Percentiles rank a stretch among this genome's conserved stretches.
Evolutionary conservation across 2,329 filamentous ascomycete genomes (phyloP).

Genomic region (Paradendryphiella salina): DNA sequence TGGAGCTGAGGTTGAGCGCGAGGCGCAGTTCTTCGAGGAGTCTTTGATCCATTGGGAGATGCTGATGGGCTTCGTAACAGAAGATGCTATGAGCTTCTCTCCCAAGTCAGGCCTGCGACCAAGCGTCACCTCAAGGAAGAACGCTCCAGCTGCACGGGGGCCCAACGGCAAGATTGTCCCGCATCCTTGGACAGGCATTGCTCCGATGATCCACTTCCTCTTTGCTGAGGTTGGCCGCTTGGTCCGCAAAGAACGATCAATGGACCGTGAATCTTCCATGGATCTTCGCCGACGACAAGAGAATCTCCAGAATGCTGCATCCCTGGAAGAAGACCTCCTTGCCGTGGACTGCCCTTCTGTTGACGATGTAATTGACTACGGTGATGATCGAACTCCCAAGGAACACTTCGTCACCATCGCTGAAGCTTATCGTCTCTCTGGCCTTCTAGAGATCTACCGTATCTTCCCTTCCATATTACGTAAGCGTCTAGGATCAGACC

Average conservation of each 20-base stretch:
- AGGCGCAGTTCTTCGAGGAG: slow-evolving; percentile 59
- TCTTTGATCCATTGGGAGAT: slow-evolving; percentile 63
- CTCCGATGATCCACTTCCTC: slow-evolving; percentile 50
- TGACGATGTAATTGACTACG: slow-evolving; percentile 55
- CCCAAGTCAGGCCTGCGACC: slow-evolving; percentile 31
- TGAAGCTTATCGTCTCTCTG: slow-evolving; percentile 57
- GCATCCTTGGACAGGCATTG: slow-evolving; percentile 57
- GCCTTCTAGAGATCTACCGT: slow-evolving; percentile 59
- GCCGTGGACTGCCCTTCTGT: slow-evolving; percentile 52
- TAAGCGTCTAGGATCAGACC: slow-evolving; percentile 47
- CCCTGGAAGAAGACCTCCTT: slow-evolving; percentile 55
- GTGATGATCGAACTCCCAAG: slow-evolving; percentile 57
- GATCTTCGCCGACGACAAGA: slow-evolving; percentile 40
- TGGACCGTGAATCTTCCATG: slow-evolving; percentile 32
- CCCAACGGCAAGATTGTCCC: slow-evolving; percentile 46
- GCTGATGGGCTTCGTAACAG: slow-evolving; percentile 59
- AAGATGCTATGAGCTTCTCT: slow-evolving; percentile 46
- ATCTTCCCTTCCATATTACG: slow-evolving; percentile 57
- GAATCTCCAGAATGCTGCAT: slow-evolving; percentile 45
- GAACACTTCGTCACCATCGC: slow-evolving; percentile 58
- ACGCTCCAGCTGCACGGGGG: slow-evolving; percentile 29
- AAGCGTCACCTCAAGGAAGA: slow-evolving; percentile 27
- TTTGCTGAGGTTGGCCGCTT: slow-evolving; percentile 54
- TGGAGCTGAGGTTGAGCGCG: slow-evolving; percentile 38
- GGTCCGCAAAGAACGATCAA: slow-evolving; percentile 45